phyloP scores from a whole-genome alignment of 805 yeast species.

The Saccharomyces jurei region DNA sequence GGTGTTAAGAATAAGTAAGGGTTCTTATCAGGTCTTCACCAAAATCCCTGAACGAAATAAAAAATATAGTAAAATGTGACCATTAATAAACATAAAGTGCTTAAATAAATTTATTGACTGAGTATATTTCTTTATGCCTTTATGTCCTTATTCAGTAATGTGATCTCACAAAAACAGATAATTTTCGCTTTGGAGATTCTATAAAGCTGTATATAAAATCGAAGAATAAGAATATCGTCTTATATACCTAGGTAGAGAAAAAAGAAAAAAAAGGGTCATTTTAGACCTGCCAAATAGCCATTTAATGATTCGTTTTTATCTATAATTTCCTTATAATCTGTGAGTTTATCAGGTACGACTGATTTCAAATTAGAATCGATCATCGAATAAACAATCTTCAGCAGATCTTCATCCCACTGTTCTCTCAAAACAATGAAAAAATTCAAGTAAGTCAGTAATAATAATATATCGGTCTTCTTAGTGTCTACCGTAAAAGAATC shows the following conservation, averaged over 20 bases:
- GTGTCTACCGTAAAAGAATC: conserved; percentile 18
- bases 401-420: conserved; percentile 26
- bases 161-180: background rate
- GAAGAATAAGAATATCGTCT: background rate
- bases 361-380: background rate
- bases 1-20: conserved; percentile 25
- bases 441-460: conserved; percentile 48
- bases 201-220: background rate
- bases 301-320: background rate
- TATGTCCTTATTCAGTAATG: background rate
- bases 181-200: background rate
- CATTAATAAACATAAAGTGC: background rate
- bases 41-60: background rate
- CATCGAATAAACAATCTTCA: background rate
- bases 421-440: conserved; percentile 36
- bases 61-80: background rate
- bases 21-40: background rate
- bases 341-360: background rate
- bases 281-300: background rate
- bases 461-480: conserved; percentile 13
- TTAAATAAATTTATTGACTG: background rate
- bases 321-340: background rate
- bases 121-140: background rate
- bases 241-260: background rate
- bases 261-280: background rate